These are phyloP conservation scores for Pseudopediastrum boryanum DNA, from an alignment of 139 green algal species.

Conservation along the genomic window DNA sequence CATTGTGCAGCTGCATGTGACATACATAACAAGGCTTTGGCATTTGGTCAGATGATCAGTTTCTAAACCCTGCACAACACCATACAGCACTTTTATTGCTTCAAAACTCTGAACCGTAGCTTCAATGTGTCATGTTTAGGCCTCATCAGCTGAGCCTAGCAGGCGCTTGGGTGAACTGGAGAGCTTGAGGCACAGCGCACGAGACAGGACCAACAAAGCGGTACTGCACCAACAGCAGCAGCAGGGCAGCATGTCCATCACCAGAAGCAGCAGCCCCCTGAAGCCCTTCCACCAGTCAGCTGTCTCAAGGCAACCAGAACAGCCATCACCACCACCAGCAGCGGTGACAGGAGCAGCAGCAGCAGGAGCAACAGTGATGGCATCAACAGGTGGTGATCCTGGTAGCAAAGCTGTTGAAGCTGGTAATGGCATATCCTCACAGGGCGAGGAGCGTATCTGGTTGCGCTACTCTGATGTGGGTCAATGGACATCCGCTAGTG, in stretches of 20 bases:
- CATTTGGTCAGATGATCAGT: too few species aligned
- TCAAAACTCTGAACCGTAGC: too few species aligned
- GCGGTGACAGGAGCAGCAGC: not conserved
- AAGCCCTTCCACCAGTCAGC: not conserved
- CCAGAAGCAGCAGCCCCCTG: not conserved
- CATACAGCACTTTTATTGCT: too few species aligned
- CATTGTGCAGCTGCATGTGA: too few species aligned
- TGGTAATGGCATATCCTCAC: not conserved
- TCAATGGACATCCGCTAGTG: not conserved
- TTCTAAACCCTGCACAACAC: too few species aligned
- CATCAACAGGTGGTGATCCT: not conserved
- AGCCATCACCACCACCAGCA: too few species aligned
- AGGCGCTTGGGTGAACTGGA: not conserved
- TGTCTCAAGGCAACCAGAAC: not conserved
- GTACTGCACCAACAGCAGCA: not conserved
- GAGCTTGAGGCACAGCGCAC: not conserved
- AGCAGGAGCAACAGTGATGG: not conserved
- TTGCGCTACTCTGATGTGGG: constrained; percentile 16
- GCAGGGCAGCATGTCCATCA: not conserved
- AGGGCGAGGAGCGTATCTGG: constrained; percentile 13
- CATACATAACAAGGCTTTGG: too few species aligned
- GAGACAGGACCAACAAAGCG: not conserved
- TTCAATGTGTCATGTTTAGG: too few species aligned
- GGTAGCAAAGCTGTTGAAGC: not conserved
- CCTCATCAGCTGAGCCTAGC: too few species aligned